phyloP scores from a whole-genome alignment of 2,329 filamentous ascomycete species.

The Penicillium sp. region DNA sequence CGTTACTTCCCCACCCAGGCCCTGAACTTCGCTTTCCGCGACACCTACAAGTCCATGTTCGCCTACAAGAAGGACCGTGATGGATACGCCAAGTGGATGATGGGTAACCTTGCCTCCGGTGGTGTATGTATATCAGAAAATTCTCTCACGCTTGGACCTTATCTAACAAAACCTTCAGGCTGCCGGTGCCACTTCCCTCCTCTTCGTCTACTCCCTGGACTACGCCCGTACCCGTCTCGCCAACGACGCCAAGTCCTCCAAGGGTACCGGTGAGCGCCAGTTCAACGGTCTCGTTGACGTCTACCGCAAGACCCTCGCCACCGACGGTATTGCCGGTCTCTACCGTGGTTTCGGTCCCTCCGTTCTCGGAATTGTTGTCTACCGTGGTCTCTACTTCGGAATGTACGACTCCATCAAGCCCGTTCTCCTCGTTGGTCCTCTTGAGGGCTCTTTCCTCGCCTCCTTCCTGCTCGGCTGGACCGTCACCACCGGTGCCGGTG shows the following conservation, averaged over 20 bases:
- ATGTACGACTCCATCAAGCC: conserved; percentile 99
- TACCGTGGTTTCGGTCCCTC: conserved; percentile 99
- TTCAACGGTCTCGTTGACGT: conserved; percentile 99
- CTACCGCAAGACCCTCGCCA: conserved; percentile 99
- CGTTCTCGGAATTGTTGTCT: conserved; percentile 97
- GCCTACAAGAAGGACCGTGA: conserved; percentile 99
- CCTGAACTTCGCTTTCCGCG: conserved; percentile 99
- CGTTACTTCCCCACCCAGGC: conserved; percentile 99
- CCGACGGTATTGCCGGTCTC: conserved; percentile 97
- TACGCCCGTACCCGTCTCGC: conserved; percentile 99
- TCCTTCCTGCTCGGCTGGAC: conserved; percentile 97
- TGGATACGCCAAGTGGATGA: conserved; percentile 98
- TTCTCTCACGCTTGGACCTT: not conserved
- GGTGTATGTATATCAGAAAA: conserved; percentile 62
- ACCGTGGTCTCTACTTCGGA: conserved; percentile 99
- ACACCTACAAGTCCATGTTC: conserved; percentile 99
- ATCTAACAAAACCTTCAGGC: conserved; percentile 44
- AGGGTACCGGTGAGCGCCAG: conserved; percentile 89
- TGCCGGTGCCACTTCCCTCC: conserved; percentile 97
- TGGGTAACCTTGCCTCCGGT: conserved; percentile 98
- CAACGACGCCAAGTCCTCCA: conserved; percentile 99
- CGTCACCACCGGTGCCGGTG: conserved; percentile 99
- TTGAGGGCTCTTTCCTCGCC: conserved; percentile 98
- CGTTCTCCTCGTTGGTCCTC: conserved; percentile 78
- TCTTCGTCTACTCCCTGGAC: conserved; percentile 99